phyloP scores from a whole-genome alignment of 202 grass and related monocot species.

The Cymbopogon flexuosus region DNA sequence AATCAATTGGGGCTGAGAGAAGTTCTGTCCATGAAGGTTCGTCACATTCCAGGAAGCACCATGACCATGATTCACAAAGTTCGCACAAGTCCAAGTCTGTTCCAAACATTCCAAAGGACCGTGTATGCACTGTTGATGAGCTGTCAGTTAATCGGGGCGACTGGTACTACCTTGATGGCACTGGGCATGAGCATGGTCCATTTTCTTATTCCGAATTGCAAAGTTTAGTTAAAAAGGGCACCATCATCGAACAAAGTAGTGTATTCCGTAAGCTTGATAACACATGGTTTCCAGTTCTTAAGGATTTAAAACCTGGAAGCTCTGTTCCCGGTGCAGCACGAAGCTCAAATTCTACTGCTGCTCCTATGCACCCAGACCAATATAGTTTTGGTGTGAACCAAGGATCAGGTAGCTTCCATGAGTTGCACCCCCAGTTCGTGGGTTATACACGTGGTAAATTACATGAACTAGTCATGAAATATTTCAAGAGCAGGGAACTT shows the following conservation, averaged over 20 bases:
- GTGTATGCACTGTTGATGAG: slow-evolving; percentile 77
- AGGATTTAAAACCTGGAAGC: slow-evolving; percentile 46
- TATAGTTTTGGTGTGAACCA: slow-evolving; percentile 26
- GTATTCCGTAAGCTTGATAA: slow-evolving; percentile 94
- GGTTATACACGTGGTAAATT: slow-evolving; percentile 89
- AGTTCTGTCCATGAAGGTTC: slow-evolving; percentile 63
- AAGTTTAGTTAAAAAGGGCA: slow-evolving; percentile 62
- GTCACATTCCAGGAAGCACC: slow-evolving; percentile 59
- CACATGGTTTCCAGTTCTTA: slow-evolving; percentile 85
- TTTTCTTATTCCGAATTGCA: slow-evolving; percentile 84
- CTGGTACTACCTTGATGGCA: slow-evolving; percentile 93
- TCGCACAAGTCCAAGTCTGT: slow-evolving; percentile 67
- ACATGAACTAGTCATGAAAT: slow-evolving; percentile 96
- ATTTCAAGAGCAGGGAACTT: slow-evolving; percentile 97
- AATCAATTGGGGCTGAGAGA: slow-evolving; percentile 62
- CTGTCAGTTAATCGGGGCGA: slow-evolving; percentile 71
- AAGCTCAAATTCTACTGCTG: slow-evolving; percentile 39
- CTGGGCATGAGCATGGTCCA: slow-evolving; percentile 81
- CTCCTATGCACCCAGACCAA: slow-evolving; percentile 26
- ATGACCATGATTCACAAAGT: slow-evolving; percentile 61
- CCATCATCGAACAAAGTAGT: slow-evolving; percentile 69
- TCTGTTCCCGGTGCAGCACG: slow-evolving; percentile 21
- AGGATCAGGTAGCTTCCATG: slow-evolving; percentile 54
- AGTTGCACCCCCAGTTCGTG: slow-evolving; percentile 80
- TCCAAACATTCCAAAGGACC: slow-evolving; percentile 73